These are phyloP conservation scores for Dipsacomyces acuminosporus DNA, from an alignment of 371 early-diverging fungal genomes.

Conservation along the genomic window DNA sequence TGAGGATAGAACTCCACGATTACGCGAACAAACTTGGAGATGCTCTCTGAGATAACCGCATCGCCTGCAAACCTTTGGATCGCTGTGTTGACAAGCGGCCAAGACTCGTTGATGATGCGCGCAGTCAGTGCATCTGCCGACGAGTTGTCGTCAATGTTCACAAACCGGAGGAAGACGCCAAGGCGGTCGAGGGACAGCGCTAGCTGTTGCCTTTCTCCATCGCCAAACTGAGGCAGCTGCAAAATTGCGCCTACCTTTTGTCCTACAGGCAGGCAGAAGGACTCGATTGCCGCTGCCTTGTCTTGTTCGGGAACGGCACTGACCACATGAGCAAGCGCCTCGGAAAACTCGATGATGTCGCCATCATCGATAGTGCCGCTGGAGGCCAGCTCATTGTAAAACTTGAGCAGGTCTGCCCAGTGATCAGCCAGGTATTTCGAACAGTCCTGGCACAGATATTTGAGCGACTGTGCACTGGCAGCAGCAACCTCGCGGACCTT, in stretches of 20 bases:
- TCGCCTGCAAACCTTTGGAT: slow-evolving; percentile 54
- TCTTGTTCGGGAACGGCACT: slow-evolving; percentile 63
- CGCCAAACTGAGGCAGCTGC: slow-evolving; percentile 13
- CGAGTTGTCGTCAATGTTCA: slow-evolving; percentile 28
- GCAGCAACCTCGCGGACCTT: slow-evolving; percentile 79
- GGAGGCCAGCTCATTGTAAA: slow-evolving; percentile 31
- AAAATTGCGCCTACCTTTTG: slow-evolving; percentile 56
- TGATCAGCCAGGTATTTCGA: slow-evolving; percentile 52
- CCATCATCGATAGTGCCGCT: slow-evolving; percentile 53
- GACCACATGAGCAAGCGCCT: slow-evolving; percentile 84
- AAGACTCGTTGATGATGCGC: slow-evolving; percentile 66
- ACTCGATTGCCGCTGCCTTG: slow-evolving; percentile 62
- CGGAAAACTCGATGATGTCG: slow-evolving; percentile 79
- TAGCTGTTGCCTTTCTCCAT: slow-evolving; percentile 20
- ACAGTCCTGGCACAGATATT: slow-evolving; percentile 85
- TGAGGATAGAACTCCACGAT: slow-evolving; percentile 57
- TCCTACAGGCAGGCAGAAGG: slow-evolving; percentile 80
- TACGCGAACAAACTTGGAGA: slow-evolving; percentile 63
- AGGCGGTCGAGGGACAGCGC: slow-evolving; percentile 45
- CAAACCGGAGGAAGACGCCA: slow-evolving; percentile 42
- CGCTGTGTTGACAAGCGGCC: slow-evolving; percentile 62
- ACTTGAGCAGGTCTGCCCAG: slow-evolving; percentile 35
- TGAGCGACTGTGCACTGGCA: slow-evolving; percentile 82
- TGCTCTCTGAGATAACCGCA: slow-evolving; percentile 55
- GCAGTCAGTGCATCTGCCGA: slow-evolving; percentile 41